Evolutionary conservation across 345 rosid species (phyloP).

Genomic region (Dipteronia dyeriana): DNA sequence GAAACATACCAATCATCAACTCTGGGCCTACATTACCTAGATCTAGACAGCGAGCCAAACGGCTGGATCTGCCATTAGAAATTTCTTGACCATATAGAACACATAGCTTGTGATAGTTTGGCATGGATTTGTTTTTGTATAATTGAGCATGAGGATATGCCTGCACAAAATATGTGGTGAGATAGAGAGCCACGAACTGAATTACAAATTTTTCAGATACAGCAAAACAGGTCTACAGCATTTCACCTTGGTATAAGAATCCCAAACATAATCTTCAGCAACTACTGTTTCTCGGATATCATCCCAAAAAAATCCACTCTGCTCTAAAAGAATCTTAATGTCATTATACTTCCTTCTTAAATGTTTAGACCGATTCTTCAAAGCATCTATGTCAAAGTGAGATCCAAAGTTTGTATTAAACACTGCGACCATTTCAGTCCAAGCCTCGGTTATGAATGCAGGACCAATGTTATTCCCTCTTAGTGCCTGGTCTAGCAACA

Average conservation of each 20-base stretch:
- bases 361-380: slow-evolving; percentile 29
- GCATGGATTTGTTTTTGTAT: slow-evolving; percentile 38
- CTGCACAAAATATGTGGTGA: slow-evolving; percentile 29
- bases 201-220: not conserved
- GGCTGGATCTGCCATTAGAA: slow-evolving; percentile 28
- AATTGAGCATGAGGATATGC: slow-evolving; percentile 36
- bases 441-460: slow-evolving; percentile 33
- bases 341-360: slow-evolving; percentile 39
- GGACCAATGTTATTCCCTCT: slow-evolving; percentile 47
- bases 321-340: slow-evolving; percentile 37
- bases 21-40: slow-evolving; percentile 19
- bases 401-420: slow-evolving; percentile 30
- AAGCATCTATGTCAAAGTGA: slow-evolving; percentile 23
- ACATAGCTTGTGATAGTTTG: slow-evolving; percentile 52
- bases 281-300: slow-evolving; percentile 40
- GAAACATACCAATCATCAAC: slow-evolving; percentile 36
- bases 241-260: slow-evolving; percentile 30
- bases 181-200: slow-evolving; percentile 1
- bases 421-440: slow-evolving; percentile 33
- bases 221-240: not conserved
- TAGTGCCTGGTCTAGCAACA: slow-evolving; percentile 42
- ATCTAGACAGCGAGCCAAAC: slow-evolving; percentile 20
- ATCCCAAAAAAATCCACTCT: slow-evolving; percentile 46
- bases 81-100: slow-evolving; percentile 46
- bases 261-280: slow-evolving; percentile 42